These are phyloP conservation scores for Russula griseocarnosa DNA, from an alignment of 768 basidiomycete species.

Conservation along the genomic window DNA sequence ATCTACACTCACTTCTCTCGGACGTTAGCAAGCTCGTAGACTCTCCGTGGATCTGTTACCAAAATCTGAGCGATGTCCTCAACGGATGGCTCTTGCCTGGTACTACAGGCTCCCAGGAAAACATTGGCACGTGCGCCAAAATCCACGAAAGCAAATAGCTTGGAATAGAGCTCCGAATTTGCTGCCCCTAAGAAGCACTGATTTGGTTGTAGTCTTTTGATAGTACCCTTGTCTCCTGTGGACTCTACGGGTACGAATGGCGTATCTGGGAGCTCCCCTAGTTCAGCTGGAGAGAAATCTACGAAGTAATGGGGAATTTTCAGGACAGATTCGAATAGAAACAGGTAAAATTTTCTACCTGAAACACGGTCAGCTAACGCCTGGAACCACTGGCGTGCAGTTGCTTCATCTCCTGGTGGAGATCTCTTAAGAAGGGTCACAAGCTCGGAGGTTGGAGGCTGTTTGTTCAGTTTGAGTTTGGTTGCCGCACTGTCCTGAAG, in stretches of 20 bases:
- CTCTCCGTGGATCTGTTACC: conserved; percentile 61
- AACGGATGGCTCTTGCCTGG: conserved; percentile 80
- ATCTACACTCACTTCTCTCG: conserved; percentile 52
- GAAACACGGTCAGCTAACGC: conserved; percentile 59
- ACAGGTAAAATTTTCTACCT: conserved; percentile 39
- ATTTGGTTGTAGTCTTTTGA: conserved; percentile 44
- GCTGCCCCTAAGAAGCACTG: conserved; percentile 60
- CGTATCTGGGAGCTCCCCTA: conserved; percentile 52
- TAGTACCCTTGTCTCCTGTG: conserved; percentile 31
- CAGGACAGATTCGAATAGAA: neutral
- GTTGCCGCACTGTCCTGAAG: conserved; percentile 48
- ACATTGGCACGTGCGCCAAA: conserved; percentile 78
- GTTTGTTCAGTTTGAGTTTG: conserved; percentile 65
- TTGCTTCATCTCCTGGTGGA: conserved; percentile 51
- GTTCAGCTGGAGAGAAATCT: conserved; percentile 59
- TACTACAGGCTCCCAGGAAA: conserved; percentile 84
- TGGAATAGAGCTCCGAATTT: conserved; percentile 62
- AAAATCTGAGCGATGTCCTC: conserved; percentile 73
- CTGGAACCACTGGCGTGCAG: conserved; percentile 65
- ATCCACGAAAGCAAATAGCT: conserved; percentile 83
- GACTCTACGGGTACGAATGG: conserved; percentile 62
- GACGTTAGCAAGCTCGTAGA: conserved; percentile 68
- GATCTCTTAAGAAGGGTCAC: conserved; percentile 54
- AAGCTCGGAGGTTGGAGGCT: conserved; percentile 62
- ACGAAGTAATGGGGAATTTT: neutral